Percentiles rank a stretch among this genome's conserved stretches.
These are phyloP conservation scores for Lonicera japonica DNA, from an alignment of 129 eudicot genomes.

Conservation along the genomic window DNA sequence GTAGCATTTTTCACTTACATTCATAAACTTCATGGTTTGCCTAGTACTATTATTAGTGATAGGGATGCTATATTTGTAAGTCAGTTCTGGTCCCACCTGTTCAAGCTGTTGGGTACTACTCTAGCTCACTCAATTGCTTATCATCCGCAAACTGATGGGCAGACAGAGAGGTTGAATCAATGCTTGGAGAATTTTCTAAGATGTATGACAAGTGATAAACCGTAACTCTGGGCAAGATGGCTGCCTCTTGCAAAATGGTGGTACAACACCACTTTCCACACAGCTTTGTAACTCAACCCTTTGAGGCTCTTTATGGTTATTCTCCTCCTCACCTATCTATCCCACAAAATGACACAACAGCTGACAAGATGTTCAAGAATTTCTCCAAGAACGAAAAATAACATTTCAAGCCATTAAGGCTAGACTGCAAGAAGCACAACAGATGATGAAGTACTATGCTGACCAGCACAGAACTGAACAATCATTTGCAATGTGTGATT, in stretches of 20 bases:
- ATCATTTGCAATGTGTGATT: too few relatives aligned
- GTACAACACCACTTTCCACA: background rate
- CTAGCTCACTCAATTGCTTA: background rate
- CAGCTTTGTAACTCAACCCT: background rate
- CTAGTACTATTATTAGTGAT: background rate
- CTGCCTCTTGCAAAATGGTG: constrained; percentile 10
- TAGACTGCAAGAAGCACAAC: too few relatives aligned
- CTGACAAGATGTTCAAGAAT: too few relatives aligned
- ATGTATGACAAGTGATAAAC: constrained; percentile 2
- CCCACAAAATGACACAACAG: background rate
- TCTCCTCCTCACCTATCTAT: background rate
- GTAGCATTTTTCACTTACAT: background rate
- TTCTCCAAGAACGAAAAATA: too few relatives aligned
- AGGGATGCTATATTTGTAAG: background rate
- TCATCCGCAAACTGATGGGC: constrained; percentile 10
- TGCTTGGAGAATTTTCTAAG: constrained; percentile 7
- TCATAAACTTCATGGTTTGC: background rate
- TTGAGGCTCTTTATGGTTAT: background rate
- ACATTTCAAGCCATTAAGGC: too few relatives aligned
- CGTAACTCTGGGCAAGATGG: background rate
- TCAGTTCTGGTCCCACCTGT: constrained; percentile 6
- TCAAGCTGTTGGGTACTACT: background rate
- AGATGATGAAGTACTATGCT: too few relatives aligned
- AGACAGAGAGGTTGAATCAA: background rate
- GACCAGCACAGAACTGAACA: too few relatives aligned